Base-by-base conservation (phyloP, 345 rosid species). In the Camelina laxa region DNA sequence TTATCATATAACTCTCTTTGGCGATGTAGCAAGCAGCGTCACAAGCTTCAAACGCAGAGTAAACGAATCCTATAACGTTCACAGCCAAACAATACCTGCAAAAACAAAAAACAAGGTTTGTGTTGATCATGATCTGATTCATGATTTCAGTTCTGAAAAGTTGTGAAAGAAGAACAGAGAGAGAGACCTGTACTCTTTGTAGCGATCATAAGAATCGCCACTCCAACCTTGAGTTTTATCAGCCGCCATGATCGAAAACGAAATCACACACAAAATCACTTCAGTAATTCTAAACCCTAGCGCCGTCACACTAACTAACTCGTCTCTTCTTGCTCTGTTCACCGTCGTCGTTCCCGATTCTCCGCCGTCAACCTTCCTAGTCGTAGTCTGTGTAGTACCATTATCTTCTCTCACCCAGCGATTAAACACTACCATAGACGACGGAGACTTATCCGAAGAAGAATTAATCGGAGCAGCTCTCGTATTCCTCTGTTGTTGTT, bases 141-240 rank as follows among this genome's bases (percentile, higher is more conserved):
- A 74, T 27, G 35, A 41, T 21, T 57, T 10, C 3, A 35, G 7
- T 4, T 54, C 2, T 2, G 55, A 55, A 65, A 15, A 50, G 9
- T 0, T 20, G 48, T 33, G 3, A 7, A 7, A 20, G 56, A 31
- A 62, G 20, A 45, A 5, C 30, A 27, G 30, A 27, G 27, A 47
- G 59, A 39, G 60, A 24, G 19, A 90, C 99, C 97, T 89, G 85
- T 89, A 96, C 73, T 92, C 99, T 80, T 68, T 87, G 77, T 96
- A 96, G 21, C 98, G 96, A 73, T 96, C 90, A 64, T 82, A 96
- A 21, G 99, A 96, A 76, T 96, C 99, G 39, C 99, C 99, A 15
- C 96, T 88, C 99, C 98, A 96, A 4, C 99, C 99, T 71, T 87
- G 88, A 38, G 98, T 96, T 84, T 85, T 89, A 79, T 92, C 95